Percentiles rank a stretch among this genome's conserved stretches.
Evolutionary conservation across 495 filamentous ascomycete genomes (phyloP).

Genomic region (Saxophila tyrrhenica): DNA sequence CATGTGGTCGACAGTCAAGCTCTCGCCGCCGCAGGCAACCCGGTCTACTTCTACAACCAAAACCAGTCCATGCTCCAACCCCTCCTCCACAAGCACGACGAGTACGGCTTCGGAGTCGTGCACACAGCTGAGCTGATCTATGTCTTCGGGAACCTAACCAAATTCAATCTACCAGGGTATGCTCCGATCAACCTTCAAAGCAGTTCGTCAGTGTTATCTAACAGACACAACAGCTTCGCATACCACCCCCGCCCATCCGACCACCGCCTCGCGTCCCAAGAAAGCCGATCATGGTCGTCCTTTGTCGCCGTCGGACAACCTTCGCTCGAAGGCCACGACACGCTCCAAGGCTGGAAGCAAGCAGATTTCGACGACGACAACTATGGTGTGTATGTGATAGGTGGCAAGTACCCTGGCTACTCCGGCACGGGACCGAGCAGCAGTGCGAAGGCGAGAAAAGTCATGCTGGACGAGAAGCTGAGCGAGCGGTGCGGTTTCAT

Average conservation of each 20-base stretch:
- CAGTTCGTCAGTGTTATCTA: neutral
- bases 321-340: neutral
- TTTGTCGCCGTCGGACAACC: neutral
- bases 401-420: neutral
- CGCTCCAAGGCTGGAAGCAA: neutral
- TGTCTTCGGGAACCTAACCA: neutral
- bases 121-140: conserved; percentile 40
- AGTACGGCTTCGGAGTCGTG: conserved; percentile 23
- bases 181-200: neutral
- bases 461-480: neutral
- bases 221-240: neutral
- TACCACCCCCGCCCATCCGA: neutral
- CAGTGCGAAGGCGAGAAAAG: neutral
- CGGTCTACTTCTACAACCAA: conserved; percentile 33
- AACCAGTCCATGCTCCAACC: conserved; percentile 35
- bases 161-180: neutral
- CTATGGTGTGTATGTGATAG: neutral
- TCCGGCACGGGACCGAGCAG: neutral
- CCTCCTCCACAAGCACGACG: conserved; percentile 22
- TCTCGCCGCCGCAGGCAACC: conserved; percentile 19
- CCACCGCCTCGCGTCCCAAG: neutral
- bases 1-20: neutral
- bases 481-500: neutral
- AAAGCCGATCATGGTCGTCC: neutral
- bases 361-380: neutral